These are phyloP conservation scores for Cymbopogon citratus DNA, from an alignment of 176 grass and related monocot species.

Conservation along the genomic window DNA sequence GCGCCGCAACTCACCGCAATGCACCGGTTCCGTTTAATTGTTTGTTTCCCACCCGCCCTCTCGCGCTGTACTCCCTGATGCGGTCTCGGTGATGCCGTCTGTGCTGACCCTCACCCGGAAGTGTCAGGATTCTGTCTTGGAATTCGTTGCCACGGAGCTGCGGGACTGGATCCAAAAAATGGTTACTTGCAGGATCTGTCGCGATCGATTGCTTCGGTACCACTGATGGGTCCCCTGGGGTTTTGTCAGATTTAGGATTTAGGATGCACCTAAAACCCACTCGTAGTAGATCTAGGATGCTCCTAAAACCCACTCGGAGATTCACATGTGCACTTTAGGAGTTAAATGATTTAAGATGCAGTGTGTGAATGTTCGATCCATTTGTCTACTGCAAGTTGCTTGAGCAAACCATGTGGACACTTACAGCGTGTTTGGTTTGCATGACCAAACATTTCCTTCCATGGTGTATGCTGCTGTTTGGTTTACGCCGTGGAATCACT, in stretches of 20 bases:
- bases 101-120: background rate
- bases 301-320: background rate
- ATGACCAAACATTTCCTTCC: background rate
- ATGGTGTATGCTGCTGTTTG: background rate
- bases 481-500: background rate
- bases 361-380: background rate
- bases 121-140: background rate
- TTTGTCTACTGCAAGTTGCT: background rate
- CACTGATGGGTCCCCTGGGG: background rate
- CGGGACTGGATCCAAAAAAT: background rate
- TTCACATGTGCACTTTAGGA: background rate
- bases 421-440: background rate
- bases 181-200: background rate
- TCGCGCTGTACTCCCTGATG: background rate
- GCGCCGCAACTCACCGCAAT: background rate
- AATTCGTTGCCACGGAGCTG: background rate
- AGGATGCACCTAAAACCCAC: background rate
- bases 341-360: background rate
- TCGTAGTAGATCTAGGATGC: background rate
- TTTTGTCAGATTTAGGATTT: background rate
- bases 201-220: background rate
- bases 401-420: background rate
- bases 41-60: too few relatives aligned
- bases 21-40: background rate
- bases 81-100: background rate